phyloP scores from a whole-genome alignment of 305 asterid genomes.

The Fraxinus nigra region DNA sequence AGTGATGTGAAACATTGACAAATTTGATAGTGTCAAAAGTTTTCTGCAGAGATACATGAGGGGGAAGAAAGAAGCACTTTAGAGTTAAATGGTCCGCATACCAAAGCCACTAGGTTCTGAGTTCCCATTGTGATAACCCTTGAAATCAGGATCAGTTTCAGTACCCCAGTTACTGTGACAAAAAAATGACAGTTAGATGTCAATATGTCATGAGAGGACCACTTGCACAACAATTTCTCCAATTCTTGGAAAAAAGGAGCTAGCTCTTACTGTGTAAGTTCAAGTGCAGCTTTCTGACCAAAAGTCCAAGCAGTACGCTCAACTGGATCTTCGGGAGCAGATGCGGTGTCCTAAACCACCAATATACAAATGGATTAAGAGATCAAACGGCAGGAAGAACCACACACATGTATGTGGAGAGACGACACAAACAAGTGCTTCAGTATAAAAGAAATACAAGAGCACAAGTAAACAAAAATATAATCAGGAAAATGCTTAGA shows the following conservation, averaged over 20 bases:
- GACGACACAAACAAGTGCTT: neutral
- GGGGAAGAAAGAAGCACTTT: constrained; percentile 1
- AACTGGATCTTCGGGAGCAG: constrained; percentile 68
- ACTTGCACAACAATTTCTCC: constrained; percentile 1
- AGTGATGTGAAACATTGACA: neutral
- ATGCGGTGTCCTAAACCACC: constrained; percentile 58
- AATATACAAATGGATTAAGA: constrained; percentile 11
- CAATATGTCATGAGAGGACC: constrained; percentile 6
- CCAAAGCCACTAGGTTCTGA: constrained; percentile 95
- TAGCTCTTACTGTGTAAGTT: constrained; percentile 78
- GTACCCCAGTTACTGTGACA: constrained; percentile 85
- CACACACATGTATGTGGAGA: neutral
- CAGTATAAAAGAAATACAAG: neutral
- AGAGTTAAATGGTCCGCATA: constrained; percentile 29
- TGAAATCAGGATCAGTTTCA: constrained; percentile 80
- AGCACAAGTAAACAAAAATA: neutral
- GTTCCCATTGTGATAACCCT: constrained; percentile 89
- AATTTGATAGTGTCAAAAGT: neutral
- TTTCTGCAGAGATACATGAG: neutral
- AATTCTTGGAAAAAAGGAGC: constrained; percentile 3
- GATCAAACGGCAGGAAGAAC: neutral
- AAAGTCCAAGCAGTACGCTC: constrained; percentile 86
- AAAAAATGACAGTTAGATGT: constrained; percentile 20
- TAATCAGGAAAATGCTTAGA: constrained; percentile 3
- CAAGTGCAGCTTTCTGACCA: constrained; percentile 67